These are phyloP conservation scores for Carex myosuroides DNA, from an alignment of 176 grass and related monocot genomes.

Conservation along the genomic window DNA sequence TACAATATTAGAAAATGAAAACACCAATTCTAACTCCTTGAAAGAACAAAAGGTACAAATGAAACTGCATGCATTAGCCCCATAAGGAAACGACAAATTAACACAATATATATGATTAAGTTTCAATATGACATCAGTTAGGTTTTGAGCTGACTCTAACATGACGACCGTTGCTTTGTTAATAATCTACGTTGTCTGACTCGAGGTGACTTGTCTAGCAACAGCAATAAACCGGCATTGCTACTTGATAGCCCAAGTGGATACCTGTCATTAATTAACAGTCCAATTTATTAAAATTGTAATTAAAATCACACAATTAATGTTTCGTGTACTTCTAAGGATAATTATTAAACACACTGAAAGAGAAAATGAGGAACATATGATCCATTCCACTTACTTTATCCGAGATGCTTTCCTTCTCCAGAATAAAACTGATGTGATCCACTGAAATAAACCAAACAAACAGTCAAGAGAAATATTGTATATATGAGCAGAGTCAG, in stretches of 20 bases:
- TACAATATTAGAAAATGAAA: slow-evolving; percentile 7
- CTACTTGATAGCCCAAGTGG: slow-evolving; percentile 62
- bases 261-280: slow-evolving; percentile 49
- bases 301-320: neutral
- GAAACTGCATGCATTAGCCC: slow-evolving; percentile 3
- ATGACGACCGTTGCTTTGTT: slow-evolving; percentile 21
- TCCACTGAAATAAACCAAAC: slow-evolving; percentile 20
- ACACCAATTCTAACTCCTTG: slow-evolving; percentile 11
- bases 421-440: slow-evolving; percentile 29
- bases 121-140: slow-evolving; percentile 3
- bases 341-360: neutral
- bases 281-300: neutral
- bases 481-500: neutral
- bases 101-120: neutral
- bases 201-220: slow-evolving; percentile 66
- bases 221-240: slow-evolving; percentile 69
- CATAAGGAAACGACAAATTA: slow-evolving; percentile 1
- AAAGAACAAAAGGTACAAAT: slow-evolving; percentile 2
- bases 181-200: slow-evolving; percentile 22
- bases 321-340: neutral
- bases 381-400: slow-evolving; percentile 5
- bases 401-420: slow-evolving; percentile 27
- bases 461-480: neutral
- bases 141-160: slow-evolving; percentile 5
- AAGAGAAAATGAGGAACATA: neutral